Base-by-base conservation (phyloP, 2,329 filamentous ascomycete genomes). In the Didymella exigua region DNA sequence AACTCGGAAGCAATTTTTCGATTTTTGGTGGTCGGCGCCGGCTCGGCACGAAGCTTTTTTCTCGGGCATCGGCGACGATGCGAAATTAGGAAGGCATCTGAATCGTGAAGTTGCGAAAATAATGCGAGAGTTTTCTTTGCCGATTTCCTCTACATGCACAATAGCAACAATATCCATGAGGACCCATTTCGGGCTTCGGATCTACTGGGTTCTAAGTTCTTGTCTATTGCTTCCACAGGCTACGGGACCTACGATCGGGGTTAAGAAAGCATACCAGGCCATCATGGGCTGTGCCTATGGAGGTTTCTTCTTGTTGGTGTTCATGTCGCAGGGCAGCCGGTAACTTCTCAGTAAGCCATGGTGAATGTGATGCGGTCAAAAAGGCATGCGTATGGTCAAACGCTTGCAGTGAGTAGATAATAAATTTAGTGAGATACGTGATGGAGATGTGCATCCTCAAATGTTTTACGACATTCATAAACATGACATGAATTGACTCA, bases 1-100 rank as follows among this genome's bases (percentile, higher is more conserved):
- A 23, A 36, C 34, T 50, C 37, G 41, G 47, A 43, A 30, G 18
- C 36, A 34, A 45, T 27, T 46, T 50, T 21, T 46, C 13, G 5
- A 46, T 26, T 42, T 55, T 55, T 55, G 52, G 46, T 55, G 23
- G 36, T 42, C 52, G 52, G 52, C 46, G 41, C 24, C 52, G 52
- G 52, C 36, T 55, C 52, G 52, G 52, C 46, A 50, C 46, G 52
- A 55, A 36, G 13, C 36, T 46, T 55, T 55, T 55, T 54, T 45
- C 34, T 47, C 27, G 52, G 42, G 46, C 46, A 36, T 55, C 40
- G 51, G 51, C 51, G 51, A 55, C 29, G 30, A 19, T 45, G 45
- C 45, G 34, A 24, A 33, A 38, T 41, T 36, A 29, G 46, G 52
- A 50, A 49, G 16, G 34, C 46, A 50, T 47, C 52, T 41, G 36